A percentile compares a stretch with the other conserved stretches of the same genome.
Evolutionary conservation across 2,329 filamentous ascomycete genomes (phyloP).

Genomic region (Cladosporium sp.): DNA sequence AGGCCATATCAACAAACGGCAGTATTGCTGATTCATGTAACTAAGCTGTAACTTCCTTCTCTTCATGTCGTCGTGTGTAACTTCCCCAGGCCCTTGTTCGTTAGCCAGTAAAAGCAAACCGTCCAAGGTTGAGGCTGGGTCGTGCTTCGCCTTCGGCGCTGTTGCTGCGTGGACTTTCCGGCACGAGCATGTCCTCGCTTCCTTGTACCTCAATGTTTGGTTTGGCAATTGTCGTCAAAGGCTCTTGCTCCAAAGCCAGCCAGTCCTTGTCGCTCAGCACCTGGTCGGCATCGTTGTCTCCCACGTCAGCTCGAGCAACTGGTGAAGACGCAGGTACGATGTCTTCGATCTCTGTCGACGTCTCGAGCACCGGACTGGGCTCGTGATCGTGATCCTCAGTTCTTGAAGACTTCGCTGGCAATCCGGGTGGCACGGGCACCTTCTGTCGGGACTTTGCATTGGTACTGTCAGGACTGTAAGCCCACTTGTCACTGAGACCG

Average conservation of each 20-base stretch:
- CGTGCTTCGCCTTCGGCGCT: neutral
- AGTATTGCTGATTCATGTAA: too few relatives aligned
- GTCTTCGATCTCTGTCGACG: neutral
- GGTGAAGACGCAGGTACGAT: conserved; percentile 17
- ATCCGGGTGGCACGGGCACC: neutral
- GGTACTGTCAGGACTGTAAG: neutral
- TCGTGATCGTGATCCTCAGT: neutral
- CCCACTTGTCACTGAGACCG: conserved; percentile 18
- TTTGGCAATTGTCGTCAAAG: conserved; percentile 15
- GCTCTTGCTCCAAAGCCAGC: conserved; percentile 22
- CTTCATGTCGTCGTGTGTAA: neutral
- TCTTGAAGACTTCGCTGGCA: neutral
- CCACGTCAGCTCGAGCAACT: conserved; percentile 15
- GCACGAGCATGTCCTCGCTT: conserved; percentile 46
- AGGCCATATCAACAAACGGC: too few relatives aligned
- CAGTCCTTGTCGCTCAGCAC: conserved; percentile 22
- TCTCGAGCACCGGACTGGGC: neutral
- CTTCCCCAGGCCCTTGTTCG: neutral
- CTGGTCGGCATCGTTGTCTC: conserved; percentile 18
- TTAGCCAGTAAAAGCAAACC: conserved; percentile 7
- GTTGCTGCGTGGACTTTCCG: conserved; percentile 34
- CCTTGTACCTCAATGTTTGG: conserved; percentile 32
- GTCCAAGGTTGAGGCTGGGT: neutral
- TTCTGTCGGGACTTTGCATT: neutral
- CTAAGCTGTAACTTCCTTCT: neutral